phyloP scores from a whole-genome alignment of 805 yeast species.

The Komagataella populi region DNA sequence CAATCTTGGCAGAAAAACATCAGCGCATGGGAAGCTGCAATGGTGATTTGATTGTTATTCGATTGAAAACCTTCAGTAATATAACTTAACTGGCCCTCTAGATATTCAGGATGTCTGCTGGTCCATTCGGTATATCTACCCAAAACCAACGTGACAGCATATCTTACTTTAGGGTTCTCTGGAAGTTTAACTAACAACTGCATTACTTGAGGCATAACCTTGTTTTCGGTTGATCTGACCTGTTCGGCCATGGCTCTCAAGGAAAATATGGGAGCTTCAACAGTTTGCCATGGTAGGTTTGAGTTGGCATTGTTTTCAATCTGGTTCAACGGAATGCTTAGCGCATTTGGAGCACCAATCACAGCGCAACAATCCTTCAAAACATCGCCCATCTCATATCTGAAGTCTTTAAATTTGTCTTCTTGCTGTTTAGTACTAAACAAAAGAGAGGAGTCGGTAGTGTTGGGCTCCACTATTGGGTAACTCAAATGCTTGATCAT shows the following conservation, averaged over 20 bases:
- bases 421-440: conserved; percentile 73
- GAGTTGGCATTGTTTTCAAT: conserved; percentile 18
- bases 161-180: conserved; percentile 75
- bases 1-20: conserved; percentile 95
- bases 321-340: conserved; percentile 54
- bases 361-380: conserved; percentile 90
- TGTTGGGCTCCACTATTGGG: conserved; percentile 40
- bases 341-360: conserved; percentile 61
- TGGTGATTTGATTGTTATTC: conserved; percentile 35
- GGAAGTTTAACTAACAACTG: conserved; percentile 55
- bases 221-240: conserved; percentile 49
- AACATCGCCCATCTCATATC: conserved; percentile 98
- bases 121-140: conserved; percentile 99
- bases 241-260: conserved; percentile 93
- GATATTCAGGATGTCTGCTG: conserved; percentile 63
- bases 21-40: conserved; percentile 87
- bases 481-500: conserved; percentile 63
- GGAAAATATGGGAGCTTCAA: conserved; percentile 84
- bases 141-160: conserved; percentile 83
- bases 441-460: conserved; percentile 24
- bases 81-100: conserved; percentile 75
- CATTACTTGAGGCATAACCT: conserved; percentile 69
- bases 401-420: conserved; percentile 84
- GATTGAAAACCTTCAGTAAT: conserved; percentile 60
- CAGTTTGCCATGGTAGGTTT: conserved; percentile 56